These are phyloP conservation scores for Acanthamoeba lenticulata DNA, from an alignment of 208 protist species.

Conservation along the genomic window DNA sequence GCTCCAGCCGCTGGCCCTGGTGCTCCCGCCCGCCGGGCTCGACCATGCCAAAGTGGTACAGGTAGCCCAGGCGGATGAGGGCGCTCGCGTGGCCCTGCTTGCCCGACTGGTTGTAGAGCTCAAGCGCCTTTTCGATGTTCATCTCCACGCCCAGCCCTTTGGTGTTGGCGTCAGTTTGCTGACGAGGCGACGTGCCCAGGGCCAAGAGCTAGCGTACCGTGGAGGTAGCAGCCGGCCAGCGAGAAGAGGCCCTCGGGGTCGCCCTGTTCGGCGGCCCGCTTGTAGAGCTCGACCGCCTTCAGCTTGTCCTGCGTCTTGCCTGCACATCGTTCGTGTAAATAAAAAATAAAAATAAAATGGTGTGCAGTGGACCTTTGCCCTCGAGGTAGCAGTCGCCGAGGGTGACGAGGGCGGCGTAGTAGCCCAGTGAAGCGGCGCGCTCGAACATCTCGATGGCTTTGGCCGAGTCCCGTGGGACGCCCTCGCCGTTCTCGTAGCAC, in stretches of 20 bases:
- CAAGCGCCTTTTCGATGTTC: background rate
- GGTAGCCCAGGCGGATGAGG: background rate
- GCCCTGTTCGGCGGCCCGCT: background rate
- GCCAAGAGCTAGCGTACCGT: background rate
- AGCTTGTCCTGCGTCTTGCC: background rate
- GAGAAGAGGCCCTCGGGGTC: background rate
- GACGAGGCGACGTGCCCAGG: background rate
- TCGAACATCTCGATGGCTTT: background rate
- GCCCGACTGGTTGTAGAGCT: background rate
- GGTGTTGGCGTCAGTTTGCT: too few species aligned
- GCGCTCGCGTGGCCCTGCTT: background rate
- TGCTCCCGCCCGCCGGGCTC: background rate
- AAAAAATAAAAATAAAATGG: background rate
- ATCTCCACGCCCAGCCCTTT: background rate
- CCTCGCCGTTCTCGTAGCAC: background rate
- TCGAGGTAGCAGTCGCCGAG: background rate
- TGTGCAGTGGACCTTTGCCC: background rate
- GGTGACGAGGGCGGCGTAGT: background rate
- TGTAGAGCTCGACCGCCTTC: background rate
- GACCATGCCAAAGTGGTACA: background rate
- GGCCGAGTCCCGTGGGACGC: background rate
- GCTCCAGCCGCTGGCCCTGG: background rate
- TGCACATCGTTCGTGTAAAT: background rate
- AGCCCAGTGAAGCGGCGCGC: background rate
- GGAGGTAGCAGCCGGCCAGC: background rate